Percentiles rank a stretch among this genome's conserved stretches.
These are phyloP conservation scores for Letharia columbiana DNA, from an alignment of 495 filamentous ascomycete species.

Conservation along the genomic window DNA sequence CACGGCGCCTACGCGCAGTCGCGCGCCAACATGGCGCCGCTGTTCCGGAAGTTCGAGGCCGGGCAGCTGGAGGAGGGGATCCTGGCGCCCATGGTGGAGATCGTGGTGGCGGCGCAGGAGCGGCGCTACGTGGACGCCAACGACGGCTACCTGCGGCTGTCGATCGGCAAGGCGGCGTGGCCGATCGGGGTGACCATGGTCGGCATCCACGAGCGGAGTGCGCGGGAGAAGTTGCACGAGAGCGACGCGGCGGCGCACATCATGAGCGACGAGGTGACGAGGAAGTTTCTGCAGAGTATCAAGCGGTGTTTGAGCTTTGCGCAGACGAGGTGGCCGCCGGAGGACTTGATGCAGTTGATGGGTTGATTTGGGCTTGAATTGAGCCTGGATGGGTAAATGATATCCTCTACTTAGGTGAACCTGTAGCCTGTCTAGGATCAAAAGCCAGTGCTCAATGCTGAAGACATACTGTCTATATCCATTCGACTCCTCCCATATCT, in stretches of 20 bases:
- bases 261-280: conserved; percentile 88
- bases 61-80: conserved; percentile 68
- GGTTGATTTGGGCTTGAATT: conserved; percentile 44
- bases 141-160: conserved; percentile 83
- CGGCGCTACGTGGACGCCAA: conserved; percentile 92
- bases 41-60: conserved; percentile 85
- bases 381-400: background rate
- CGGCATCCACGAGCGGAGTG: conserved; percentile 94
- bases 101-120: conserved; percentile 82
- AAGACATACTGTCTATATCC: background rate
- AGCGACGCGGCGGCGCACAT: conserved; percentile 85
- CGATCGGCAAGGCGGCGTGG: conserved; percentile 98
- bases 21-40: conserved; percentile 73
- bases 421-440: background rate
- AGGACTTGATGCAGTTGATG: conserved; percentile 91
- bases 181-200: conserved; percentile 99
- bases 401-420: background rate
- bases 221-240: conserved; percentile 89
- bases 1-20: conserved; percentile 70
- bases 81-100: conserved; percentile 82
- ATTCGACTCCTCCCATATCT: background rate
- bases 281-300: conserved; percentile 95
- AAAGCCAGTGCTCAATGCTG: background rate
- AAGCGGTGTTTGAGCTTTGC: conserved; percentile 95
- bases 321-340: conserved; percentile 90